These are phyloP conservation scores for Endocalyx cinctus DNA, from an alignment of 2,329 filamentous ascomycete genomes.

Conservation along the genomic window DNA sequence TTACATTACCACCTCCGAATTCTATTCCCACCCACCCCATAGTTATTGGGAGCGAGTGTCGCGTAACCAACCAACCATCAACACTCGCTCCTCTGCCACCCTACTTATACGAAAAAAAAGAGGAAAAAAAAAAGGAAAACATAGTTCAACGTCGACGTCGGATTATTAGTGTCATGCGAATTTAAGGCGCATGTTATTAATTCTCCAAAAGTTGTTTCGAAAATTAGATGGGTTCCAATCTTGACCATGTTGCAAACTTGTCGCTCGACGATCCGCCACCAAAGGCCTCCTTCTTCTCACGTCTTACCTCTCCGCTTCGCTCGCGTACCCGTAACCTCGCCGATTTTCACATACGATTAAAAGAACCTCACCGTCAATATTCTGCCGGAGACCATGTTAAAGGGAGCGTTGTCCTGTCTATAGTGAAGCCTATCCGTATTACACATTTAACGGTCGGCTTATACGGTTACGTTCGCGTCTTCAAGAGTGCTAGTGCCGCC, in stretches of 20 bases:
- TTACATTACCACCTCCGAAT: too few species aligned
- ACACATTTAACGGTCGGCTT: slow-evolving; percentile 76
- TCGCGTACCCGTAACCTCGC: slow-evolving; percentile 59
- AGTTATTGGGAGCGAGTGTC: too few species aligned
- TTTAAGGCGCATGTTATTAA: too few species aligned
- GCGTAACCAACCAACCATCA: too few species aligned
- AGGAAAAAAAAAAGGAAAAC: too few species aligned
- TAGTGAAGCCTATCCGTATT: slow-evolving; percentile 69
- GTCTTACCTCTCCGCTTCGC: slow-evolving; percentile 47
- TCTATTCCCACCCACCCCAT: too few species aligned
- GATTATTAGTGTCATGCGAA: slow-evolving; percentile 22
- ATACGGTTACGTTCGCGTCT: slow-evolving; percentile 75
- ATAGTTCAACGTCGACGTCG: slow-evolving; percentile 13
- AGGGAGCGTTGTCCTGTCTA: slow-evolving; percentile 67
- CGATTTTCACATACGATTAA: slow-evolving; percentile 73
- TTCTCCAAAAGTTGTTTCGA: too few species aligned
- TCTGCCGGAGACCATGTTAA: slow-evolving; percentile 69
- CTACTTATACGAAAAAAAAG: too few species aligned
- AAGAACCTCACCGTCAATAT: slow-evolving; percentile 75
- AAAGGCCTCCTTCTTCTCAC: slow-evolving; percentile 46
- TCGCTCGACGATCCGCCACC: slow-evolving; percentile 35
- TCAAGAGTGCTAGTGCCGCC: slow-evolving; percentile 60
- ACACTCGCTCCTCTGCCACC: too few species aligned
- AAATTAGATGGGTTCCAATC: slow-evolving; percentile 45
- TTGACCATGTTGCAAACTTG: slow-evolving; percentile 33